A percentile compares a stretch with the other conserved stretches of the same genome.
Conservation (phyloP, 805 yeast species). For the Myxozyma nipponensis region DNA sequence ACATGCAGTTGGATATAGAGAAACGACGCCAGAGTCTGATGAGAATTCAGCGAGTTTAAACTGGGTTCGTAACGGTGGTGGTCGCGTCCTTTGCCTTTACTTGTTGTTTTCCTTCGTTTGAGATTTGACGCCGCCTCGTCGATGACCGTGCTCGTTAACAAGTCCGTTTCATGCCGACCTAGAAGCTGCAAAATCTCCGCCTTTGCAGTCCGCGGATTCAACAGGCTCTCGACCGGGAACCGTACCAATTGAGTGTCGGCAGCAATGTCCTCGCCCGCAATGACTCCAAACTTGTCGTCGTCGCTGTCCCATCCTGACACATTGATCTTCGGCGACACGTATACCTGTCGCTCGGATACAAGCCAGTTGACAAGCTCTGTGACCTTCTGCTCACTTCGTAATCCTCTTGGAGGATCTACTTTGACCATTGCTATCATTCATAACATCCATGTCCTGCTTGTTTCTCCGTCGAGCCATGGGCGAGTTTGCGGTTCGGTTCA, state of each 20-base stretch:
- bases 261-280: constrained; percentile 42
- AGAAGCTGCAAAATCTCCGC: background rate
- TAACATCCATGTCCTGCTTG: too few species aligned
- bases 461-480: too few species aligned
- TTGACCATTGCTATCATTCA: too few species aligned
- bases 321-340: constrained; percentile 29
- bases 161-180: background rate
- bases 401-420: too few species aligned
- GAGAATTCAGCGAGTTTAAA: constrained; percentile 25
- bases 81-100: background rate
- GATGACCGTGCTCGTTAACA: background rate
- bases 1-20: constrained; percentile 8
- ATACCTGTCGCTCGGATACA: constrained; percentile 6
- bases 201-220: constrained; percentile 42
- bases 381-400: too few species aligned
- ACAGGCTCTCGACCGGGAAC: constrained; percentile 54
- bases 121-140: background rate
- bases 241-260: constrained; percentile 47
- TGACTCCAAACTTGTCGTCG: constrained; percentile 62
- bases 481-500: too few species aligned
- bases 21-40: constrained; percentile 30
- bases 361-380: constrained; percentile 6
- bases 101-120: background rate
- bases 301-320: constrained; percentile 41
- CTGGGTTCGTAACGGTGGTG: too few species aligned